phyloP scores from a whole-genome alignment of 1,139 yeast genomes.

The Hyphopichia khmerensis region DNA sequence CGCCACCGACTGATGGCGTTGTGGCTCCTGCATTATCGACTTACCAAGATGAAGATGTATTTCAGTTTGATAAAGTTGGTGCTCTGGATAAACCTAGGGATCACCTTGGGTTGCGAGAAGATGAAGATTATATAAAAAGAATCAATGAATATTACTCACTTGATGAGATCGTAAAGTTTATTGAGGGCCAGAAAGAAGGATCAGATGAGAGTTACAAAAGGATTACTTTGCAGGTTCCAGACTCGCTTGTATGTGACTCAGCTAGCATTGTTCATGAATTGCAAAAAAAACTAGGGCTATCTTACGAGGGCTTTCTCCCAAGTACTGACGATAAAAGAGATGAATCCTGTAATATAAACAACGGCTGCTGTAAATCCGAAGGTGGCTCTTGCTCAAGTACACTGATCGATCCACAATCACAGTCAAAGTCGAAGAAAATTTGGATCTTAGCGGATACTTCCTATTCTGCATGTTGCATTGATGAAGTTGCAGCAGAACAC shows the following conservation, averaged over 20 bases:
- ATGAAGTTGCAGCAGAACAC: slow-evolving; percentile 95
- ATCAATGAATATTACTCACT: slow-evolving; percentile 54
- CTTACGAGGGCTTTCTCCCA: not conserved
- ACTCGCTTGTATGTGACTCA: slow-evolving; percentile 72
- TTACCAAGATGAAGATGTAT: slow-evolving; percentile 53
- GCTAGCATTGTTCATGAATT: slow-evolving; percentile 60
- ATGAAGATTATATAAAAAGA: slow-evolving; percentile 25
- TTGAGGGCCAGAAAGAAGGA: slow-evolving; percentile 18
- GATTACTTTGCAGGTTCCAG: slow-evolving; percentile 91
- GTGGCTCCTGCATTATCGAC: slow-evolving; percentile 63
- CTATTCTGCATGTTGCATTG: slow-evolving; percentile 93
- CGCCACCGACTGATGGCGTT: slow-evolving; percentile 3
- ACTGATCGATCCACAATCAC: not conserved
- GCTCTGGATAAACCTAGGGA: slow-evolving; percentile 27
- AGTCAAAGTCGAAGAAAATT: slow-evolving; percentile 28
- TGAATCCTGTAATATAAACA: not conserved
- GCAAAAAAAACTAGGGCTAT: slow-evolving; percentile 27
- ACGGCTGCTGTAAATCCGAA: not conserved
- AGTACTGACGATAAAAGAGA: not conserved
- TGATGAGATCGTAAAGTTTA: slow-evolving; percentile 39
- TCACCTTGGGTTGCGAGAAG: slow-evolving; percentile 26
- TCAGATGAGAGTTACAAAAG: slow-evolving; percentile 32
- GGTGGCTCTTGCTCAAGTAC: not conserved
- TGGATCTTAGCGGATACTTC: slow-evolving; percentile 94
- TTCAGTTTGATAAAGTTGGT: slow-evolving; percentile 39